Base-by-base conservation (phyloP, 106 monocot genomes). In the Xerophyta viscosa region DNA sequence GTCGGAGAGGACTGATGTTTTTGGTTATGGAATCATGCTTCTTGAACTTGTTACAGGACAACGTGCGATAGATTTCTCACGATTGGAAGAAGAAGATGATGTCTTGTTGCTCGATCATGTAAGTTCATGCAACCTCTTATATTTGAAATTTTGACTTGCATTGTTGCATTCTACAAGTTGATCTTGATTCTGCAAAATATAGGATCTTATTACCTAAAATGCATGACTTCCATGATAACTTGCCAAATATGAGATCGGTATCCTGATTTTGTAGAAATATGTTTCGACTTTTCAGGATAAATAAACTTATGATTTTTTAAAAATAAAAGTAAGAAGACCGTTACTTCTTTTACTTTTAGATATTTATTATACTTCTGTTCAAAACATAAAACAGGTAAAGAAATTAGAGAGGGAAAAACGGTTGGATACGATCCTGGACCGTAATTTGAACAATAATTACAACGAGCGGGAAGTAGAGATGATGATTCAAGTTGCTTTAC, bases 61-160 rank as follows among this genome's bases (percentile, higher is more conserved):
- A 41, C 84, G 94, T 25, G 94, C 94, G 3, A 88, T 94, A 26
- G 94, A 94, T 49, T 84, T 94, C 56, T 72, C 88, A 2, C 77
- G 94, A 28, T 63, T 94, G 31, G 88, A 84, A 52, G 88, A 87
- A 42, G 94, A 84, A 68, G 94, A 94, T 53, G 88, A 94, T 67
- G 94, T 96, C 6, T 60, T 96, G 28, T 56, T 96, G 54, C 84
- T 96, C 29, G 94, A 96, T 54, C 88, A 89, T 77, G 94, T 96
- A 74, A 84, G 77, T 29, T 37, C n/a, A 26, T 20, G 44, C 30
- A 36, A n/a, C 41, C 23, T 9, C 36, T 50, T 50, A 27, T 3
- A 31, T 31, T 30, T 53, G 53, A 53, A 18, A 30, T 29, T 4
- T 20, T 20, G 14, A 7, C 20, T 53, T 19, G 26, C 24, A 12